Percentiles rank a stretch among this genome's conserved stretches.
Evolutionary conservation across 495 filamentous ascomycete species (phyloP).

Genomic region (Choiromyces venosus): DNA sequence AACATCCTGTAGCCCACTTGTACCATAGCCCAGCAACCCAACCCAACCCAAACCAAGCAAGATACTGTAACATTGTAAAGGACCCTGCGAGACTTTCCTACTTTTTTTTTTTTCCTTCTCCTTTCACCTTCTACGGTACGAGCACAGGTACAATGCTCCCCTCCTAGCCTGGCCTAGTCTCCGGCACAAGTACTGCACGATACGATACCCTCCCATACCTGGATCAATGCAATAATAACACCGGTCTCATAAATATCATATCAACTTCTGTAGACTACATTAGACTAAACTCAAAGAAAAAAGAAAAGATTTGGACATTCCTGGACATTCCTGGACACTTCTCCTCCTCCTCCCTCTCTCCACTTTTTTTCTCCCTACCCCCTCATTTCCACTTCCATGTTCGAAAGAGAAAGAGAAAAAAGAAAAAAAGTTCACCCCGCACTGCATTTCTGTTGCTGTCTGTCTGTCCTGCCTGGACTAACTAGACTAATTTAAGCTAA

Average conservation of each 20-base stretch:
- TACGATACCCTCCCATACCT: neutral
- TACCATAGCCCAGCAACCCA: neutral
- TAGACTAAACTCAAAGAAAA: neutral
- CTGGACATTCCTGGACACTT: neutral
- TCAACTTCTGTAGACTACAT: neutral
- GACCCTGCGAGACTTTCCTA: neutral
- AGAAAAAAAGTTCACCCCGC: neutral
- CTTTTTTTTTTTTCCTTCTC: no score
- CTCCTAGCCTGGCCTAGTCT: no score
- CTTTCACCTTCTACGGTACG: no score
- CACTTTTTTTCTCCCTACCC: neutral
- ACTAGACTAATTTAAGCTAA: neutral
- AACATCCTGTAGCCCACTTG: neutral
- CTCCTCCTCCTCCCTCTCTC: neutral
- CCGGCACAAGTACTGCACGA: no score
- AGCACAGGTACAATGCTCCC: no score
- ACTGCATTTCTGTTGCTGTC: no score
- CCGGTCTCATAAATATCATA: neutral
- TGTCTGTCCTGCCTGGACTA: neutral
- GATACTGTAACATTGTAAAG: neutral
- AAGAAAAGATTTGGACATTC: neutral
- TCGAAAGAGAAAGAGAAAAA: neutral
- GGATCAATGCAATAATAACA: neutral
- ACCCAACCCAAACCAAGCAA: neutral
- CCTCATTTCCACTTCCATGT: neutral